Conservation (phyloP, 306 rosid species). For the Macrotyloma uniflorum region DNA sequence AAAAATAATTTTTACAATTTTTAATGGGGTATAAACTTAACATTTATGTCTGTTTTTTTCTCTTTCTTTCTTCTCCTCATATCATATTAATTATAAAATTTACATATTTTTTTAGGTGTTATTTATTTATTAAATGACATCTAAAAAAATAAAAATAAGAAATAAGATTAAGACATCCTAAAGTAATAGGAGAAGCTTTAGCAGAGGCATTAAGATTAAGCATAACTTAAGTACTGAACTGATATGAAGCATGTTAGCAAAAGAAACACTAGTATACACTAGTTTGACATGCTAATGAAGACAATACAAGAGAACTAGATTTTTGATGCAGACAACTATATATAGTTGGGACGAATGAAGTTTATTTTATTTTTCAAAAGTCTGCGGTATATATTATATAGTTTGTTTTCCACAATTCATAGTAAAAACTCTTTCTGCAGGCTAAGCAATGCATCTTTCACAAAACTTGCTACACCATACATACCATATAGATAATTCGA, state of each 20-base stretch:
- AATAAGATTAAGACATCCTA: too few relatives aligned
- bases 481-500: conserved; percentile 12
- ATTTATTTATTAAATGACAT: too few relatives aligned
- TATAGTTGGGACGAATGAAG: background rate
- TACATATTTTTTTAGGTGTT: too few relatives aligned
- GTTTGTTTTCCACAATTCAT: background rate
- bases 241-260: conserved; percentile 25
- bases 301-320: conserved; percentile 6
- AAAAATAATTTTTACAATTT: too few relatives aligned
- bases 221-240: too few relatives aligned
- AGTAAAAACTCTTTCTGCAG: conserved; percentile 8
- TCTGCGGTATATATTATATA: too few relatives aligned
- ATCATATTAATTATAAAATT: too few relatives aligned
- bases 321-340: background rate
- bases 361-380: background rate
- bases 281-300: conserved; percentile 29
- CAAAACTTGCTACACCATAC: conserved; percentile 7
- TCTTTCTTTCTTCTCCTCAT: too few relatives aligned
- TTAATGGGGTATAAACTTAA: too few relatives aligned
- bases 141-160: too few relatives aligned
- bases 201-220: too few relatives aligned
- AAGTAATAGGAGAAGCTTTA: conserved; percentile 24
- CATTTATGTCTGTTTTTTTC: too few relatives aligned
- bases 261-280: conserved; percentile 12
- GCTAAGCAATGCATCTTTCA: conserved; percentile 6